Conservation (phyloP, 2,329 filamentous ascomycete species). For the Parastagonospora avenae region DNA sequence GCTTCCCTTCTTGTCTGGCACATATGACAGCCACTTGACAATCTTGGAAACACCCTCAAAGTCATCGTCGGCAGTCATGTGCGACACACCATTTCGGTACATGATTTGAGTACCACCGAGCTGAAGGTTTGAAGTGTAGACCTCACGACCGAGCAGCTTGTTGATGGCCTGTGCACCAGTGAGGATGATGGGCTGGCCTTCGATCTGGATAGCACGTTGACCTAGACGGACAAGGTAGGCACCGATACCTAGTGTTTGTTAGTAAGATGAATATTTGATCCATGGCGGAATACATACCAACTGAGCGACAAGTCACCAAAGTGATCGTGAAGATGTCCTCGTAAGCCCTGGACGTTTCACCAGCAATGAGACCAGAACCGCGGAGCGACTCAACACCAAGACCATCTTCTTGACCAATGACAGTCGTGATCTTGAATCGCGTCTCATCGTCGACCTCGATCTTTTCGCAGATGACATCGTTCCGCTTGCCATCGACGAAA, state of each 20-base stretch:
- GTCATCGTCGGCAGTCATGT: conserved; percentile 97
- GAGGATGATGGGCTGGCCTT: conserved; percentile 97
- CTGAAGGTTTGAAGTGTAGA: conserved; percentile 98
- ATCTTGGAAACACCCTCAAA: conserved; percentile 98
- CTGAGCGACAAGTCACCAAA: conserved; percentile 94
- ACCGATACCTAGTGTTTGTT: conserved; percentile 74
- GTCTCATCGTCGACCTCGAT: conserved; percentile 85
- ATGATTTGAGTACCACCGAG: conserved; percentile 99
- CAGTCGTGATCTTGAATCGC: conserved; percentile 90
- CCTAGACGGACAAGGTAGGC: conserved; percentile 98
- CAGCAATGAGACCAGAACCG: conserved; percentile 96
- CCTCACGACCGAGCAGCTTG: conserved; percentile 96
- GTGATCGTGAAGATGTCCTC: conserved; percentile 99
- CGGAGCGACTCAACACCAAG: conserved; percentile 97
- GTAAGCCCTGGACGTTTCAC: conserved; percentile 94
- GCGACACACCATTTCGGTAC: conserved; percentile 99
- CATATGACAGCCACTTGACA: conserved; percentile 96
- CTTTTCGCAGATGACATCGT: conserved; percentile 85
- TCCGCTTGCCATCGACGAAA: conserved; percentile 77
- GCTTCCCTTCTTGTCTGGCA: conserved; percentile 92
- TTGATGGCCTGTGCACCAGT: conserved; percentile 97
- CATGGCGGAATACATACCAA: conserved; percentile 62
- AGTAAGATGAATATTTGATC: conserved; percentile 25
- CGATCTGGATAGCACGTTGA: conserved; percentile 97
- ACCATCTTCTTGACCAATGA: conserved; percentile 91